Evolutionary conservation across 768 basidiomycete species (phyloP).

Genomic region (Punctularia strigosozonata): DNA sequence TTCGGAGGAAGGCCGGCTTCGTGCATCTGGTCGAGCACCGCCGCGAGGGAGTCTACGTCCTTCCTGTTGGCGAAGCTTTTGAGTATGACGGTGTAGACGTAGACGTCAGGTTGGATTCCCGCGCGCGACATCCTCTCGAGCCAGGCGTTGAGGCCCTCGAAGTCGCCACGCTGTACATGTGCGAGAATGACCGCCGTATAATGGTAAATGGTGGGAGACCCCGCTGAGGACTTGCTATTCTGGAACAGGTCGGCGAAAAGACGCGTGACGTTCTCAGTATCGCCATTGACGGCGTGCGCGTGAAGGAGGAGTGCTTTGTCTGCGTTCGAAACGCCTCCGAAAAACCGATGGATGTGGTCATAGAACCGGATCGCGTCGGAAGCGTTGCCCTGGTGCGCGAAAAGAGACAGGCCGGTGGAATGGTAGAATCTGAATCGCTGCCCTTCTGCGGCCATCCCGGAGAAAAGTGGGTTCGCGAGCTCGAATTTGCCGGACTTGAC

Average conservation of each 20-base stretch:
- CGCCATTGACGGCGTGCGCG: constrained; percentile 37
- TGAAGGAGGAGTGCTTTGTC: constrained; percentile 41
- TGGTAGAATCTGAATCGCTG: constrained; percentile 16
- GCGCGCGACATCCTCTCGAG: constrained; percentile 35
- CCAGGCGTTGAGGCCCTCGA: constrained; percentile 40
- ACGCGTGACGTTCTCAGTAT: constrained; percentile 25
- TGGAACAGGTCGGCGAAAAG: constrained; percentile 51
- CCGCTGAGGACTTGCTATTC: constrained; percentile 16
- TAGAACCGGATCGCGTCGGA: constrained; percentile 32
- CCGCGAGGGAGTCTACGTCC: constrained; percentile 38
- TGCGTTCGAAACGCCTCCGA: constrained; percentile 13
- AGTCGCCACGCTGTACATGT: constrained; percentile 33
- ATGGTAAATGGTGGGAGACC: constrained; percentile 34
- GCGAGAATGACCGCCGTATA: constrained; percentile 49
- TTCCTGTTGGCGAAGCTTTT: constrained; percentile 40
- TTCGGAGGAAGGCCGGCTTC: constrained; percentile 33
- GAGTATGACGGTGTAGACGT: constrained; percentile 51
- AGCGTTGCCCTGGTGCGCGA: constrained; percentile 39
- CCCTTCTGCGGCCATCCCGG: constrained; percentile 14
- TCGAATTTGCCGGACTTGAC: constrained; percentile 25
- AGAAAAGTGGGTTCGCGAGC: constrained; percentile 33
- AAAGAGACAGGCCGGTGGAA: constrained; percentile 38
- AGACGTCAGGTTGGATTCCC: constrained; percentile 39
- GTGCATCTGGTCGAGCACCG: constrained; percentile 53
- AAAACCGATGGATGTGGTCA: constrained; percentile 19